Evolutionary conservation across 73 alveolate species (phyloP).

Genomic region (Tetrahymena malaccensis): DNA sequence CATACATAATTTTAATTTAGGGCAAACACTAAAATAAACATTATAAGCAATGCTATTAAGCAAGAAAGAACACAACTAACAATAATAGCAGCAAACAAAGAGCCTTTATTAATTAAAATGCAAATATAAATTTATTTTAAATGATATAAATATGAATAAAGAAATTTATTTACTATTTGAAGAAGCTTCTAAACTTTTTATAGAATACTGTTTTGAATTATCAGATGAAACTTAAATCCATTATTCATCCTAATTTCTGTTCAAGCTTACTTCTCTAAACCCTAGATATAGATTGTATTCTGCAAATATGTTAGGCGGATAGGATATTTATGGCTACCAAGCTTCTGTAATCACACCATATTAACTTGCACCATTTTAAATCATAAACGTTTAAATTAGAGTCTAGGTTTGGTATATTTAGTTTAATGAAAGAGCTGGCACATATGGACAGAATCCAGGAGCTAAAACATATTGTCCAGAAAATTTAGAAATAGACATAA

Average conservation of each 20-base stretch:
- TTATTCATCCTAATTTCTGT: neutral
- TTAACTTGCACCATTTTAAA: neutral
- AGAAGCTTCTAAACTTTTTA: neutral
- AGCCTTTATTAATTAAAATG: neutral
- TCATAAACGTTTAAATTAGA: neutral
- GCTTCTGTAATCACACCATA: neutral
- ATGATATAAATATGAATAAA: neutral
- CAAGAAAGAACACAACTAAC: neutral
- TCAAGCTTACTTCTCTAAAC: neutral
- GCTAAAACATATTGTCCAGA: neutral
- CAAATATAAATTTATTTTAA: neutral
- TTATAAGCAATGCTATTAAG: neutral
- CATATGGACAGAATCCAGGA: constrained; percentile 42
- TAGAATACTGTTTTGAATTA: neutral
- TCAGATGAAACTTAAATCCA: neutral
- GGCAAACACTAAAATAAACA: neutral
- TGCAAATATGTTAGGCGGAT: neutral
- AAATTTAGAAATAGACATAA: constrained; percentile 8
- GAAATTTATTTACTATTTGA: neutral
- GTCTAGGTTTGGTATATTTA: neutral
- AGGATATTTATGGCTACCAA: neutral
- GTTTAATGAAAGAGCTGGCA: constrained; percentile 1
- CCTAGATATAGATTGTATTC: neutral
- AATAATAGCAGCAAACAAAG: neutral
- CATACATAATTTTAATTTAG: neutral